Evolutionary conservation across 2,329 filamentous ascomycete genomes (phyloP), one percentile per base, ranked within the genome.

Genomic region (Cladosporium sp.): DNA sequence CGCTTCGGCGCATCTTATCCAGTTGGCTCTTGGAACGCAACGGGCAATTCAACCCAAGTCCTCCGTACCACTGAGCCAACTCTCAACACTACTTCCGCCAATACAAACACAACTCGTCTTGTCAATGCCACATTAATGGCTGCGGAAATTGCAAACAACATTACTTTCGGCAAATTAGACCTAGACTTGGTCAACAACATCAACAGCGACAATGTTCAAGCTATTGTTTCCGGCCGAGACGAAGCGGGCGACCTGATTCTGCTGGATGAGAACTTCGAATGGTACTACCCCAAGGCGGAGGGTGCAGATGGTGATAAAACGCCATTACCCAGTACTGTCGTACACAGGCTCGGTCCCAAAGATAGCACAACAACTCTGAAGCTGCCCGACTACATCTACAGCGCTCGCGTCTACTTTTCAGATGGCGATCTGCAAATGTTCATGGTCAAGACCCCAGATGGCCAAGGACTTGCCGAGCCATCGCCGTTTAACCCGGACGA

Each of bases 381-480:
- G 0, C 66, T 84, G 0, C 78, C 81, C 4, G 77, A 78, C 4
- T 76, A 78, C 12, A 72, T 83, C 55, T 71, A 68, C 57, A 77
- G 79, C 1, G 81, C 77, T 0, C 80, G 82, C 8, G 71, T 84
- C 28, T 83, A 81, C 75, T 82, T 83, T 67, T 74, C 79, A 28
- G 77, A 79, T 28, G 79, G 79, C 3, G 69, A 77, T 1, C 74
- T 83, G 26, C 67, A 74, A 7, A 10, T 67, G 70, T 47, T 71
- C 32, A 41, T 59, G 12, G 61, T 65, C n/a, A 65, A 59, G 28
- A 74, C 15, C 73, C 75, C 1, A 32, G 69, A 74, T 55, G 78
- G 78, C 28, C 69, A 72, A 38, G 72, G 70, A 18, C 72, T 86
- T 2, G 84, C 86, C 14, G 81, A 85, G 69, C 84, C 84, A 0